Evolutionary conservation across 495 filamentous ascomycete species (phyloP), one percentile per base, ranked within the genome.

Genomic region (Aspergillus hancockii): DNA sequence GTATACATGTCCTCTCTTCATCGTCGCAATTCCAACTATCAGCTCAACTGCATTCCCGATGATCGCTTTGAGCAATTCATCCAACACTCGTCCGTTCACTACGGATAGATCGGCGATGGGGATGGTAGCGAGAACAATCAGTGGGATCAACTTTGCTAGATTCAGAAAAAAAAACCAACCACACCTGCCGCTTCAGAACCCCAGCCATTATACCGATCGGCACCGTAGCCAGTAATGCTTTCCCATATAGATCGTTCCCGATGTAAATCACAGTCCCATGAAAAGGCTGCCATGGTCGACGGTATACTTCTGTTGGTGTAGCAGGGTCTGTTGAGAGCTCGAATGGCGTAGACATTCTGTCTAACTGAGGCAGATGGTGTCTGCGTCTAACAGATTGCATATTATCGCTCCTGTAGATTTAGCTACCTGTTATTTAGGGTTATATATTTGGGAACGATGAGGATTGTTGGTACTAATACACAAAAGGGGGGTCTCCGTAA

Each of bases 1-100:
- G 5, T 53, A 60, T 9, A 58, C 22, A 16, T 56, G 52, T 16
- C 50, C 54, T 25, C 57, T 50, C 2, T 40, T 31, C 23, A 67
- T 45, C 3, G 68, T 57, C 32, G 63, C 59, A 49, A 67, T 59
- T 14, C 63, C 63, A 18, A 68, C 61, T 53, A 71, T 63, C 13
- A 71, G 31, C 46, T 71, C 68, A 12, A 71, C 55, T 4, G 64
- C 32, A 32, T 69, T 71, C 13, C 68, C 68, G 3, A 71, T 40
- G 19, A 64, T 67, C 21, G 67, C 68, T 41, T 65, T 71, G n/a
- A 71, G 59, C 32, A 71, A 23, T 31, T 64, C 68, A 46, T 58
- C 61, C 6, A 55, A 19, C 5, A 52, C 25, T 21, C 54, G 56
- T 13, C 52, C 55, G 2, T 60, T 32, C 40, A 30, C 41, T 7